These are phyloP conservation scores for Pharnaceum exiguum DNA, from an alignment of 148 eudicot genomes.

Conservation along the genomic window DNA sequence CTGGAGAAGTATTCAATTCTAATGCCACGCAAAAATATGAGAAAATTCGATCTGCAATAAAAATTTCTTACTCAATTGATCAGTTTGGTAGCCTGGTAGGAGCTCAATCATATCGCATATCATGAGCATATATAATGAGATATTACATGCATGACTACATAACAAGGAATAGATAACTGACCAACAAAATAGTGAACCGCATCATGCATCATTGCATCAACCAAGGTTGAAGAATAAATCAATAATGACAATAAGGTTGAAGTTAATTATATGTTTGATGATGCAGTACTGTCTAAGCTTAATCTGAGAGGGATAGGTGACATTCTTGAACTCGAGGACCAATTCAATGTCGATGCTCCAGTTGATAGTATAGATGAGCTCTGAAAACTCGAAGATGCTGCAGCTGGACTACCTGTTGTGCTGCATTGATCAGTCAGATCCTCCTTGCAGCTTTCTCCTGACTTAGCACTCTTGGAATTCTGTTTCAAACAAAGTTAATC, in stretches of 20 bases:
- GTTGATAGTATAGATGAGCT: conserved; percentile 13
- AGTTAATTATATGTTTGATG: not conserved
- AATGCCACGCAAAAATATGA: no score
- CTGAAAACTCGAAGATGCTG: not conserved
- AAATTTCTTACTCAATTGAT: no score
- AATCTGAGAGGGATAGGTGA: conserved; percentile 5
- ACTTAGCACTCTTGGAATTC: conserved; percentile 3
- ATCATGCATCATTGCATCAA: no score
- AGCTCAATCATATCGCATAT: no score
- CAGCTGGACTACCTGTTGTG: conserved; percentile 15
- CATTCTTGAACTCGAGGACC: not conserved
- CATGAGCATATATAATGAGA: conserved; percentile 15
- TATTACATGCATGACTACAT: conserved; percentile 9
- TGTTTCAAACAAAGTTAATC: no score
- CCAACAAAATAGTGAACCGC: no score
- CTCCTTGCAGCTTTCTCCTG: conserved; percentile 17
- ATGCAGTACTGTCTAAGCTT: conserved; percentile 15
- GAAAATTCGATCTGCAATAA: no score
- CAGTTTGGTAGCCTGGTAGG: no score
- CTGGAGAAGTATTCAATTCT: no score
- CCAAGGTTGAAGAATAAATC: no score
- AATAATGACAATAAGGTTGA: no score
- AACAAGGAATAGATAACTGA: no score
- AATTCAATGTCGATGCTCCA: not conserved
- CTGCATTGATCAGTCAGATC: conserved; percentile 14